Percentiles rank a stretch among this genome's conserved stretches.
phyloP scores from a whole-genome alignment of 768 basidiomycete genomes.

The Pluteus cervinus region DNA sequence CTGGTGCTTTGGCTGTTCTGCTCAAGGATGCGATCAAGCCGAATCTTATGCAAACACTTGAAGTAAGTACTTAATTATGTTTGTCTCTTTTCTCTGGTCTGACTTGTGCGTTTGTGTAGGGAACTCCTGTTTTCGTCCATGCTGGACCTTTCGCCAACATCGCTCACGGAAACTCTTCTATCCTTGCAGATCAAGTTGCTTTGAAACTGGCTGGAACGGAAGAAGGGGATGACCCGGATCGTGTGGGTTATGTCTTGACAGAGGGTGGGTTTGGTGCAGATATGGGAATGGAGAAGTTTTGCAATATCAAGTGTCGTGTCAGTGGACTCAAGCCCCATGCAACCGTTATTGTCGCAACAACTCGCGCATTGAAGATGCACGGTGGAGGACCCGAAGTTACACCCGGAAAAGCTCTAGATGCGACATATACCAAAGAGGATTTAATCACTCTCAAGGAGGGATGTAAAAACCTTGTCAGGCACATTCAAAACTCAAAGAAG shows the following conservation, averaged over 20 bases:
- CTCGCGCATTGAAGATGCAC: slow-evolving; percentile 98
- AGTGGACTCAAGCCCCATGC: slow-evolving; percentile 93
- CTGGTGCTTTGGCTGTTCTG: slow-evolving; percentile 91
- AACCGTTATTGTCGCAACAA: slow-evolving; percentile 93
- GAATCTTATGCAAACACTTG: slow-evolving; percentile 96
- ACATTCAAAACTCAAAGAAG: slow-evolving; percentile 93
- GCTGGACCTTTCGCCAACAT: slow-evolving; percentile 99
- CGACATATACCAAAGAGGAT: slow-evolving; percentile 92
- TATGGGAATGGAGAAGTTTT: slow-evolving; percentile 99
- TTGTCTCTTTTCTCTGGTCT: not conserved
- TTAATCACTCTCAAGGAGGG: slow-evolving; percentile 85
- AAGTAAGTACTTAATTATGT: slow-evolving; percentile 36
- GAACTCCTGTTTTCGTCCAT: slow-evolving; percentile 98
- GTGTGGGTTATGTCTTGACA: slow-evolving; percentile 92
- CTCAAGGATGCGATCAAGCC: slow-evolving; percentile 99
- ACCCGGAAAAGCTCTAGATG: slow-evolving; percentile 89
- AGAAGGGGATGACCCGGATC: slow-evolving; percentile 75
- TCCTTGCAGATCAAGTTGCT: slow-evolving; percentile 95
- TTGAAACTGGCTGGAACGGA: slow-evolving; percentile 96
- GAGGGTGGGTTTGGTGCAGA: slow-evolving; percentile 99
- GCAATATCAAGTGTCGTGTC: slow-evolving; percentile 97
- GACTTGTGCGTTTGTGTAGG: slow-evolving; percentile 33
- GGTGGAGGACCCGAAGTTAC: slow-evolving; percentile 96
- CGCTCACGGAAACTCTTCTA: slow-evolving; percentile 97
- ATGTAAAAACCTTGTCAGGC: slow-evolving; percentile 87